phyloP scores from a whole-genome alignment of 345 rosid species.

The Chamaenerion angustifolium region DNA sequence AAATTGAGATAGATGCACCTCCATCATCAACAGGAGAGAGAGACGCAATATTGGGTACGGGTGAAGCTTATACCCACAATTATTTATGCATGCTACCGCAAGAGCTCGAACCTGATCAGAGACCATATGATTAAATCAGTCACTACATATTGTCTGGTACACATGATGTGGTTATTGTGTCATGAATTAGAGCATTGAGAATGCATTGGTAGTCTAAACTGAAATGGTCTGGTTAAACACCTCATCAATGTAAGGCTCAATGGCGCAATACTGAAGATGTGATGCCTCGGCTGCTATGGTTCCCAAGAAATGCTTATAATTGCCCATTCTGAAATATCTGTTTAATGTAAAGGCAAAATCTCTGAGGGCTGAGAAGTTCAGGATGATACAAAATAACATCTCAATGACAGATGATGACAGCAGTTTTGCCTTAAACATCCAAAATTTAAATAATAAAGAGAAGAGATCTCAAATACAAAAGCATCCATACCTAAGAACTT shows the following conservation, averaged over 20 bases:
- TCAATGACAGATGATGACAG: no score
- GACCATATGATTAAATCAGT: no score
- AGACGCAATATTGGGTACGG: slow-evolving; percentile 57
- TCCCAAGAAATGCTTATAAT: slow-evolving; percentile 45
- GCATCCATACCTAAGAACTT: slow-evolving; percentile 38
- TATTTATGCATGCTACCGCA: slow-evolving; percentile 52
- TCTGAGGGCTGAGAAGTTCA: not conserved
- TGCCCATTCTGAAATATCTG: slow-evolving; percentile 53
- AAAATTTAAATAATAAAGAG: not conserved
- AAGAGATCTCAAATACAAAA: not conserved
- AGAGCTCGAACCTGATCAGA: slow-evolving; percentile 38
- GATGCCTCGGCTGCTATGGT: slow-evolving; percentile 60
- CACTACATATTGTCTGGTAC: no score
- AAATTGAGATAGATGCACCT: slow-evolving; percentile 19
- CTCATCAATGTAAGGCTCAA: slow-evolving; percentile 54
- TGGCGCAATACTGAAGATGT: slow-evolving; percentile 59
- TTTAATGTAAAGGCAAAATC: not conserved
- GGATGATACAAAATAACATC: no score
- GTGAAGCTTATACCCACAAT: slow-evolving; percentile 78
- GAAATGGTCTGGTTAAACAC: slow-evolving; percentile 6
- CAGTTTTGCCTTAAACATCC: not conserved
- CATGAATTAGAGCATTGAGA: no score
- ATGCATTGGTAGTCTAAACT: not conserved
- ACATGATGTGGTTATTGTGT: not conserved
- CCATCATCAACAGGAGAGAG: slow-evolving; percentile 59